Conservation (phyloP, 805 yeast species). For the Candida saitoana region DNA sequence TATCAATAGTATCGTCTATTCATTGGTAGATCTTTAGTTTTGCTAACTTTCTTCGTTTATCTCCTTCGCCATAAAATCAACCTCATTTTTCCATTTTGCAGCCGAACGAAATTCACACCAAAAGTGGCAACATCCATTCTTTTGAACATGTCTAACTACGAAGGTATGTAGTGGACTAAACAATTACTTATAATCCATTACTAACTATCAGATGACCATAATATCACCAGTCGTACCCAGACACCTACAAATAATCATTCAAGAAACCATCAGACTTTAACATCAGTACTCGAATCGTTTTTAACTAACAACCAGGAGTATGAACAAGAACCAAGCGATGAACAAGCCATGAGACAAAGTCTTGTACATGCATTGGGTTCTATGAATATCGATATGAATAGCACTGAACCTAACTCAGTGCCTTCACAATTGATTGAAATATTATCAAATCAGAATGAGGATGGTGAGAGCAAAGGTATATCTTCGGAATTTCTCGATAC, state of each 20-base stretch:
- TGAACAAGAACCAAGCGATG: slow-evolving; percentile 2
- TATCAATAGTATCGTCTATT: too few species aligned
- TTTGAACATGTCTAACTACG: slow-evolving; percentile 38
- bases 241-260: slow-evolving; percentile 12
- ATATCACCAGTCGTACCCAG: slow-evolving; percentile 14
- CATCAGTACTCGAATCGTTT: slow-evolving; percentile 32
- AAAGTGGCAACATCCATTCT: slow-evolving; percentile 1
- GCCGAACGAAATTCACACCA: neutral
- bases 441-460: slow-evolving; percentile 5
- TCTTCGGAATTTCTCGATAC: slow-evolving; percentile 68
- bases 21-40: too few species aligned
- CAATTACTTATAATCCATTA: slow-evolving; percentile 5
- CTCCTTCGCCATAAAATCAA: too few species aligned
- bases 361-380: slow-evolving; percentile 29
- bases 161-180: slow-evolving; percentile 31
- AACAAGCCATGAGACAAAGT: slow-evolving; percentile 15
- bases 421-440: slow-evolving; percentile 20
- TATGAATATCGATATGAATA: slow-evolving; percentile 19
- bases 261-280: slow-evolving; percentile 29
- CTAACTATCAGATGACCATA: slow-evolving; percentile 35
- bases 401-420: slow-evolving; percentile 10
- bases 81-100: too few species aligned
- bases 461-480: slow-evolving; percentile 45
- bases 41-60: too few species aligned
- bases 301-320: slow-evolving; percentile 15